Conservation (phyloP, 768 basidiomycete species). For the Coprinopsis sp. region DNA sequence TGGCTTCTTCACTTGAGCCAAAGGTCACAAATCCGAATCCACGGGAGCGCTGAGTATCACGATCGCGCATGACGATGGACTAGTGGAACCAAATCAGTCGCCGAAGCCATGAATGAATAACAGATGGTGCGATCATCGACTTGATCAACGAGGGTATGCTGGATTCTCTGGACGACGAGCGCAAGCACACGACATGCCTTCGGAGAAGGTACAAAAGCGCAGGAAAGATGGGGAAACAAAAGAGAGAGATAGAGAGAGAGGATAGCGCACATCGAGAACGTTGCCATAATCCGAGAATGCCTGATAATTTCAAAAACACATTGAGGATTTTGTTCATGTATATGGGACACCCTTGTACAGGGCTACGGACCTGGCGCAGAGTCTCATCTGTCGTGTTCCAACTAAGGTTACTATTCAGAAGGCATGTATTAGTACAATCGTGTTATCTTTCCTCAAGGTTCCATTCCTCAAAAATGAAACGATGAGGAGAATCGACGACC, state of each 20-base stretch:
- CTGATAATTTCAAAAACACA: slow-evolving; percentile 42
- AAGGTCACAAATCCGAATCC: slow-evolving; percentile 97
- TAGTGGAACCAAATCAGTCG: slow-evolving; percentile 43
- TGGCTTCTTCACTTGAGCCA: slow-evolving; percentile 56
- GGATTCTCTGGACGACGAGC: neutral
- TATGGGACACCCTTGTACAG: slow-evolving; percentile 28
- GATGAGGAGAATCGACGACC: slow-evolving; percentile 42
- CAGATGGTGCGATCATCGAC: slow-evolving; percentile 16
- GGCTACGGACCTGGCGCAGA: slow-evolving; percentile 79
- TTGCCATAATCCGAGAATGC: slow-evolving; percentile 80
- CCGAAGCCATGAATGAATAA: slow-evolving; percentile 19
- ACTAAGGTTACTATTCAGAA: slow-evolving; percentile 81
- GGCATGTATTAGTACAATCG: slow-evolving; percentile 55
- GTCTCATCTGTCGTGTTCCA: slow-evolving; percentile 95
- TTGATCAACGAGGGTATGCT: neutral
- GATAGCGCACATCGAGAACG: slow-evolving; percentile 86
- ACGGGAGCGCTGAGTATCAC: slow-evolving; percentile 94
- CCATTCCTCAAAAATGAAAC: too few relatives aligned
- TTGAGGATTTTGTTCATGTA: slow-evolving; percentile 17
- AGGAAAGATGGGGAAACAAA: too few relatives aligned
- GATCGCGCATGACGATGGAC: slow-evolving; percentile 98
- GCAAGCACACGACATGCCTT: neutral
- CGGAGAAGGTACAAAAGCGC: too few relatives aligned
- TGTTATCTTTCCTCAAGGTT: slow-evolving; percentile 33
- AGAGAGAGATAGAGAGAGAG: slow-evolving; percentile 21